Percentiles rank a stretch among this genome's conserved stretches.
Conservation (phyloP, 306 rosid species). For the Castanea crenata region DNA sequence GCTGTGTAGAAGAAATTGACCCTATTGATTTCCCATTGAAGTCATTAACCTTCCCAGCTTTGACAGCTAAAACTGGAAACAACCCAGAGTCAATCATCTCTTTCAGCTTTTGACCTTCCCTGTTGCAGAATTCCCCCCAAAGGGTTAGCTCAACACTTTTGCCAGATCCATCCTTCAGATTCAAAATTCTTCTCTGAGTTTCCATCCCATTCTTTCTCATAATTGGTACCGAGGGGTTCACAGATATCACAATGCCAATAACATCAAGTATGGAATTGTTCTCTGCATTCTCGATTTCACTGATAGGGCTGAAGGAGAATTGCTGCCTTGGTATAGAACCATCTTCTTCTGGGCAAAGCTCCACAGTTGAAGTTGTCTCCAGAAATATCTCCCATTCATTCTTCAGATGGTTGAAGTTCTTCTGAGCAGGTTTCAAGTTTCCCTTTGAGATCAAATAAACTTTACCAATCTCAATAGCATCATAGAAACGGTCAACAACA, state of each 20-base stretch:
- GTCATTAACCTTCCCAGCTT: slow-evolving; percentile 87
- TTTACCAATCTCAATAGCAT: slow-evolving; percentile 77
- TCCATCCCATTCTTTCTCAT: slow-evolving; percentile 98
- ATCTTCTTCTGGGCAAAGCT: slow-evolving; percentile 86
- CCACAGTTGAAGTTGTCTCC: slow-evolving; percentile 77
- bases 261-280: slow-evolving; percentile 76
- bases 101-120: slow-evolving; percentile 88
- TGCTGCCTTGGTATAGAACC: slow-evolving; percentile 87
- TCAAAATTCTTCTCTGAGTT: slow-evolving; percentile 81
- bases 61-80: slow-evolving; percentile 82
- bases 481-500: slow-evolving; percentile 85
- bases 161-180: slow-evolving; percentile 77
- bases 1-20: slow-evolving; percentile 84
- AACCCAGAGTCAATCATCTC: slow-evolving; percentile 59
- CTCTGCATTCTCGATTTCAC: slow-evolving; percentile 75
- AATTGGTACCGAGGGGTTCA: slow-evolving; percentile 87
- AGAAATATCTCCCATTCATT: slow-evolving; percentile 93
- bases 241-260: slow-evolving; percentile 74
- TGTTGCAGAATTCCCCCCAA: slow-evolving; percentile 96
- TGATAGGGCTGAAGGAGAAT: slow-evolving; percentile 79
- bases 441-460: slow-evolving; percentile 93
- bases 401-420: slow-evolving; percentile 89
- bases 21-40: slow-evolving; percentile 92
- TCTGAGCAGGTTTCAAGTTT: slow-evolving; percentile 89
- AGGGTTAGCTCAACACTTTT: slow-evolving; percentile 83